Percentiles rank a stretch among this genome's conserved stretches.
These are phyloP conservation scores for Coemansia sp. DNA, from an alignment of 192 early-diverging fungal species.

Conservation along the genomic window DNA sequence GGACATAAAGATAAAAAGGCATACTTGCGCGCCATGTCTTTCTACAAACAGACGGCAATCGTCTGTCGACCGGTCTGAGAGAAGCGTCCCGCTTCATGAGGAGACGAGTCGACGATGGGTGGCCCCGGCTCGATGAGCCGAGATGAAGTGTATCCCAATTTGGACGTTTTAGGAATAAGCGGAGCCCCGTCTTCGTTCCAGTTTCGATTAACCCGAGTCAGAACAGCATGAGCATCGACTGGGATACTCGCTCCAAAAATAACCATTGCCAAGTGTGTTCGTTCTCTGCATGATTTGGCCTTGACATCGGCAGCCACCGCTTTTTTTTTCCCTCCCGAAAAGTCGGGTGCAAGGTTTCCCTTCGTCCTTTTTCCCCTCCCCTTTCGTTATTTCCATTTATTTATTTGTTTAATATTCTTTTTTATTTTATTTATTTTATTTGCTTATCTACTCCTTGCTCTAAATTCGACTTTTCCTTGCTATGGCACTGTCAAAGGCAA, in stretches of 20 bases:
- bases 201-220: neutral
- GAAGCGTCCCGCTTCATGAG: neutral
- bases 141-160: neutral
- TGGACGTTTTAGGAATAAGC: neutral
- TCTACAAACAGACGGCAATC: too few relatives aligned
- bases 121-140: neutral
- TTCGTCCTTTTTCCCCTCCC: neutral
- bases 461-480: neutral
- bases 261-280: neutral
- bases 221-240: neutral
- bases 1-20: too few relatives aligned
- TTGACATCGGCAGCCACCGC: neutral
- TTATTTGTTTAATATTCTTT: neutral
- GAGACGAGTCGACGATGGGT: neutral
- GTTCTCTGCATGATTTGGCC: neutral
- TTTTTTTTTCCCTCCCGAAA: neutral
- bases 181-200: neutral
- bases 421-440: neutral
- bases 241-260: neutral
- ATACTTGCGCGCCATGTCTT: too few relatives aligned
- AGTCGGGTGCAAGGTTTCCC: too few relatives aligned
- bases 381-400: neutral
- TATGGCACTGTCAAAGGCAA: slow-evolving; percentile 37
- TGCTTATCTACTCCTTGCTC: neutral
- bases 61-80: too few relatives aligned